Evolutionary conservation across 495 filamentous ascomycete species (phyloP).

Genomic region (Parathielavia appendiculata): DNA sequence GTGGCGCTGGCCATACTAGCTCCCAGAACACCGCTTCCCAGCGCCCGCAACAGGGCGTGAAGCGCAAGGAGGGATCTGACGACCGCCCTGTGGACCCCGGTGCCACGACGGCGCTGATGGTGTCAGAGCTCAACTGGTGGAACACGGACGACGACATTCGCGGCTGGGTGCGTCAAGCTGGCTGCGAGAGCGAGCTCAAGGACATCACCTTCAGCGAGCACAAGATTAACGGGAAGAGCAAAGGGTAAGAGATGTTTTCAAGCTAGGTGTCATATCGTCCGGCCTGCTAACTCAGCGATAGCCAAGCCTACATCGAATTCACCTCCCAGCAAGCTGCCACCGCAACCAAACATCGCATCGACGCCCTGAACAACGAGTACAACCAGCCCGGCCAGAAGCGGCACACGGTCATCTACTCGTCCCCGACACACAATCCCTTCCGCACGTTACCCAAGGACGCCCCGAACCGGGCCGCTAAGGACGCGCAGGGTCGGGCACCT

Average conservation of each 20-base stretch:
- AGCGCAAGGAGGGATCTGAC: constrained; percentile 70
- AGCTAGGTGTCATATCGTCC: neutral
- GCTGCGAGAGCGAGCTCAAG: constrained; percentile 76
- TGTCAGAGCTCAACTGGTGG: constrained; percentile 95
- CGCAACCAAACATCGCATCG: constrained; percentile 77
- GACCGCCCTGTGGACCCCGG: constrained; percentile 73
- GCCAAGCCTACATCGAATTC: constrained; percentile 89
- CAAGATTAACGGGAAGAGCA: constrained; percentile 97
- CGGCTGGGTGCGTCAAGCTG: constrained; percentile 73
- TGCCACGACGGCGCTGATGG: constrained; percentile 74
- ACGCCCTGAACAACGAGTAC: constrained; percentile 47
- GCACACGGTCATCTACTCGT: constrained; percentile 67
- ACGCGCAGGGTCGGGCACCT: constrained; percentile 41
- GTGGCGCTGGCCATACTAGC: constrained; percentile 34
- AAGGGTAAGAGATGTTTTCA: constrained; percentile 60
- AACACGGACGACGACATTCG: constrained; percentile 91
- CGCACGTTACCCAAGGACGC: constrained; percentile 87
- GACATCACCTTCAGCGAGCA: constrained; percentile 96
- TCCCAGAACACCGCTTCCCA: constrained; percentile 20
- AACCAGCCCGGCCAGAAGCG: constrained; percentile 54
- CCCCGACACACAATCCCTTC: constrained; percentile 78
- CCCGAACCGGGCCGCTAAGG: constrained; percentile 66
- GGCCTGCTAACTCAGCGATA: constrained; percentile 31
- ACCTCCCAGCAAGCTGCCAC: constrained; percentile 78
- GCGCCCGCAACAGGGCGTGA: constrained; percentile 61